Evolutionary conservation across 305 asterid genomes (phyloP).

Genomic region (Solanum chacoense): DNA sequence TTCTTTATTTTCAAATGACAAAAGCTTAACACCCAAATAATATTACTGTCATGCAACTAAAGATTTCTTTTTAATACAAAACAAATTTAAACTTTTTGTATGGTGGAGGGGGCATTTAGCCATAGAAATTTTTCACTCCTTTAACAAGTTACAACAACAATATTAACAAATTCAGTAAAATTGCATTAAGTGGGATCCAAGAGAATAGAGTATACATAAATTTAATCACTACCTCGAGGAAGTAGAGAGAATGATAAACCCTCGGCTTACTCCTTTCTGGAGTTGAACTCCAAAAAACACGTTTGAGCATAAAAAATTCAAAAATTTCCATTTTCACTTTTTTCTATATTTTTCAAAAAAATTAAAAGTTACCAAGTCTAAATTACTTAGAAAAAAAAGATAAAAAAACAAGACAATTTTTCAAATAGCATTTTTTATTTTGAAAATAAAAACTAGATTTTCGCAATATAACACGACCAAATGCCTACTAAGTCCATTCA

Average conservation of each 20-base stretch:
- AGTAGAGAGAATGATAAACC: not conserved
- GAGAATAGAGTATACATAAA: not conserved
- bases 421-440: not conserved
- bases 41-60: not conserved
- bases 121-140: not conserved
- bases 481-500: not conserved
- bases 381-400: not conserved
- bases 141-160: not conserved
- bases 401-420: not conserved
- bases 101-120: not conserved
- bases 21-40: not conserved
- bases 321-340: not conserved
- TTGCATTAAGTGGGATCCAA: accelerated
- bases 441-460: not conserved
- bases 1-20: not conserved
- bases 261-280: not conserved
- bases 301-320: too few species aligned
- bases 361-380: not conserved
- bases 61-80: not conserved
- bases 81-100: not conserved
- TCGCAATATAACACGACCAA: not conserved
- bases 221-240: accelerated
- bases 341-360: not conserved
- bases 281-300: not conserved
- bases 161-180: not conserved